A percentile compares a stretch with the other conserved stretches of the same genome.
These are phyloP conservation scores for Globisporangium irregulare DNA, from an alignment of 352 stramenopile species.

Conservation along the genomic window DNA sequence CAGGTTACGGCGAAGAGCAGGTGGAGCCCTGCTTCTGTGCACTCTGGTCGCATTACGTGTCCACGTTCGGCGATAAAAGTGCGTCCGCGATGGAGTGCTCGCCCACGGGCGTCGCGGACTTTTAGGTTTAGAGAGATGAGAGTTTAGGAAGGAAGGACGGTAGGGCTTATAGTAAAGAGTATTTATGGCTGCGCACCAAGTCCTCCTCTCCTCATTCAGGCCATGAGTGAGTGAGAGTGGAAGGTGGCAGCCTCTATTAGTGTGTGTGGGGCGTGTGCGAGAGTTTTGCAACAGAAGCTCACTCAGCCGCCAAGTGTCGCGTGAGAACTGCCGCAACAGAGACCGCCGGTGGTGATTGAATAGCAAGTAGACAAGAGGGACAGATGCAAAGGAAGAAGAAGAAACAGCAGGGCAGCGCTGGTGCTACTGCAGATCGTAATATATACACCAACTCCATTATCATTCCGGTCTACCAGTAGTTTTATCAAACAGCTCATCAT, in stretches of 20 bases:
- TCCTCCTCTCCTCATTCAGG: background rate
- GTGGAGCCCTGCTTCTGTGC: constrained; percentile 81
- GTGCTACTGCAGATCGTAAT: constrained; percentile 1
- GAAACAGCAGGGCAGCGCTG: background rate
- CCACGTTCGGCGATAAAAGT: constrained; percentile 68
- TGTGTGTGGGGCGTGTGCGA: background rate
- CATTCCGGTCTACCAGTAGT: background rate
- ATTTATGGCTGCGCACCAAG: constrained; percentile 11
- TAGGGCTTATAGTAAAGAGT: constrained; percentile 2
- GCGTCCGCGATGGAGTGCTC: constrained; percentile 59
- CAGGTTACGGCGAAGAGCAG: constrained; percentile 76
- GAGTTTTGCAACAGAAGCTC: background rate
- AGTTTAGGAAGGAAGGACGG: background rate
- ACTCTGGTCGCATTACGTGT: constrained; percentile 82
- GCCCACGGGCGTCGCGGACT: constrained; percentile 61
- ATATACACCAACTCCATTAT: constrained; percentile 11
- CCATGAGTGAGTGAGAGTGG: background rate
- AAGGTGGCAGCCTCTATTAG: background rate
- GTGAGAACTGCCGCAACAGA: background rate
- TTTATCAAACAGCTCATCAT: background rate
- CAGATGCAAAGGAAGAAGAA: constrained; percentile 8
- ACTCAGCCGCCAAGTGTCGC: constrained; percentile 1
- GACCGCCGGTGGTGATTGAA: background rate
- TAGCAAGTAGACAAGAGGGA: background rate
- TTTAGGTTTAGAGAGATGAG: constrained; percentile 12